phyloP scores from a whole-genome alignment of 768 basidiomycete genomes.

The Infundibulicybe gibba region DNA sequence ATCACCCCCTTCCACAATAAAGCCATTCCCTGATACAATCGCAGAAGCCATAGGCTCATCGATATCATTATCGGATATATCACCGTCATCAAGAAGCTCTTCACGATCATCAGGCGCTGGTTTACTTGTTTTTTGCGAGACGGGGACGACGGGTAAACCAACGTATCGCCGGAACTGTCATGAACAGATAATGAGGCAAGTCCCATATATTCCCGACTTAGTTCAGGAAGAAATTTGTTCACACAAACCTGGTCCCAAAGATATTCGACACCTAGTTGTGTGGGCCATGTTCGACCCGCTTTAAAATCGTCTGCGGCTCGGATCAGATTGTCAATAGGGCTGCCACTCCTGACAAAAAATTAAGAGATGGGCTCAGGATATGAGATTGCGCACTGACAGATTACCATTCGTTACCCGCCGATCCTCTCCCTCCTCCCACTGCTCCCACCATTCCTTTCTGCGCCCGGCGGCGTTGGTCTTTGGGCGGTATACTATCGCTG shows the following conservation, averaged over 20 bases:
- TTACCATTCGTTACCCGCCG: constrained; percentile 28
- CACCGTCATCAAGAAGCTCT: constrained; percentile 22
- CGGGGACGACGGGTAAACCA: constrained; percentile 50
- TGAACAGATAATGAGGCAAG: background rate
- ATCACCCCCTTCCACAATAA: constrained; percentile 6
- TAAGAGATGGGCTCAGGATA: too few relatives aligned
- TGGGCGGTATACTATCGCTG: constrained; percentile 24
- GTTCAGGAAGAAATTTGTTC: background rate
- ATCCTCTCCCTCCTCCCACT: constrained; percentile 66
- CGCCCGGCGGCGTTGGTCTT: constrained; percentile 18
- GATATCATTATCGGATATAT: constrained; percentile 17
- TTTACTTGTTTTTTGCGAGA: constrained; percentile 36
- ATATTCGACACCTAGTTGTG: constrained; percentile 28
- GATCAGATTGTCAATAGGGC: constrained; percentile 53
- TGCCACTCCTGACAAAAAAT: constrained; percentile 28
- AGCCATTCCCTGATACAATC: background rate
- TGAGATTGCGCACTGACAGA: too few relatives aligned
- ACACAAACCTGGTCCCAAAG: constrained; percentile 64
- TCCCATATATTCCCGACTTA: background rate
- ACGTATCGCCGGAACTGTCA: constrained; percentile 63
- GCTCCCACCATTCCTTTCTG: constrained; percentile 57
- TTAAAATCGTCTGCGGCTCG: constrained; percentile 60
- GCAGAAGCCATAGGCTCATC: too few relatives aligned
- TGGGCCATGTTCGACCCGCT: constrained; percentile 36
- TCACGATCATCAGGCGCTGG: constrained; percentile 18